A percentile compares a stretch with the other conserved stretches of the same genome.
Evolutionary conservation across 1,139 yeast genomes (phyloP).

Genomic region (Eremothecium gossypii): DNA sequence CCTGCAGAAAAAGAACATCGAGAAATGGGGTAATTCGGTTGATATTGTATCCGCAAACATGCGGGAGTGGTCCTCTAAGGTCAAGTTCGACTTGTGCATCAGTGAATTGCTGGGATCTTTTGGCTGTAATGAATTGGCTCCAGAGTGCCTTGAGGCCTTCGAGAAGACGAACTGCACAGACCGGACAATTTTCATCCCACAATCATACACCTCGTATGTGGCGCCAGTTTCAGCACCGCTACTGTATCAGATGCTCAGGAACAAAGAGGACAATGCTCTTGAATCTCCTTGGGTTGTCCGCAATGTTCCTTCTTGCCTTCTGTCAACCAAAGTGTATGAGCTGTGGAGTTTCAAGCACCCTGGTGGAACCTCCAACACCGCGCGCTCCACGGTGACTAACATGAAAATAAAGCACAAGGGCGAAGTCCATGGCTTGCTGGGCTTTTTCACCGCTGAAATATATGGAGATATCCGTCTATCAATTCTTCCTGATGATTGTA

Average conservation of each 20-base stretch:
- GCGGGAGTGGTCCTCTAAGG: constrained; percentile 37
- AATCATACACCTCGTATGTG: constrained; percentile 46
- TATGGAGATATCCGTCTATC: constrained; percentile 51
- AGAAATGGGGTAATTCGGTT: constrained; percentile 40
- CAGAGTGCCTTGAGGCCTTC: constrained; percentile 53
- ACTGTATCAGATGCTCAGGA: constrained; percentile 31
- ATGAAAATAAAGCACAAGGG: constrained; percentile 39
- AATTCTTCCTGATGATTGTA: constrained; percentile 38
- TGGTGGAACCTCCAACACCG: constrained; percentile 9
- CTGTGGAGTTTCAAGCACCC: constrained; percentile 53
- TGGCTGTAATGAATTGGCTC: constrained; percentile 84
- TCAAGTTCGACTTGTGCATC: constrained; percentile 47
- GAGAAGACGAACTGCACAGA: constrained; percentile 28
- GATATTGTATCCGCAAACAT: constrained; percentile 49
- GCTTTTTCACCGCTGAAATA: constrained; percentile 60
- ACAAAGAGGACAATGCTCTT: constrained; percentile 23
- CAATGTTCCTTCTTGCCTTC: constrained; percentile 41
- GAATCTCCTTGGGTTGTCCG: constrained; percentile 55
- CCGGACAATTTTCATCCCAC: constrained; percentile 50
- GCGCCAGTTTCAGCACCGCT: constrained; percentile 60
- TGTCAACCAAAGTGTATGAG: constrained; percentile 35
- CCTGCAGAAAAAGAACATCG: constrained; percentile 36
- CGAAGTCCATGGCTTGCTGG: constrained; percentile 63
- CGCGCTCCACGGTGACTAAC: constrained; percentile 16
- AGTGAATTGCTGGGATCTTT: constrained; percentile 84